Evolutionary conservation across 768 basidiomycete species (phyloP), one percentile per base, ranked within the genome.

Genomic region (Trametes meyenii): DNA sequence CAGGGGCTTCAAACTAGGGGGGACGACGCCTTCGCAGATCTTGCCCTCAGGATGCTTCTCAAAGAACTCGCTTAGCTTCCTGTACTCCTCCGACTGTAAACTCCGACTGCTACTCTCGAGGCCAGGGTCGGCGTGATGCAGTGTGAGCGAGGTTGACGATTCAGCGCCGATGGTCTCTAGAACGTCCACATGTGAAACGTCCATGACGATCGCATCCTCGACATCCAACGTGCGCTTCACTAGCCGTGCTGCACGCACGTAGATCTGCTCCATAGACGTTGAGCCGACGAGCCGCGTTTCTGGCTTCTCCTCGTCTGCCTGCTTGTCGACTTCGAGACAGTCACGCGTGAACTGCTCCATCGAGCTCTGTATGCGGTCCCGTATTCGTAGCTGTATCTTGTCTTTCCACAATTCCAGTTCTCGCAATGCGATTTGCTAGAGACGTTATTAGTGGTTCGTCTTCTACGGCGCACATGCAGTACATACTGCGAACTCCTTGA

Each of bases 281-380:
- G 67, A 63, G 10, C 62, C 64, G 36, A 70, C 66, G 10, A 68
- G 64, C 7, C 59, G 66, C 51, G 73, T 62, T 66, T 62, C 65
- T 69, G 71, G 53, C 72, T 75, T 62, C 53, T 79, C 75, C 50
- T 78, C 70, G 55, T 80, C 73, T 66, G 76, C 62, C 56, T 85
- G 83, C 39, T 81, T 83, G 72, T 96, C 94, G 65, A 95, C 90
- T 72, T 96, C 95, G 24, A 98, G 82, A 68, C 93, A 96, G 73
- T 98, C 95, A 21, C 96, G 85, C 53, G 92, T 96, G 71, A 98
- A 97, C 65, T 92, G 85, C 72, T 98, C 95, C 95, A 98, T 96
- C 85, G 96, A 96, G 61, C 79, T 92, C 69, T 98, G 96, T 33
- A 97, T 96, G 46, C 88, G 86, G 68, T 96, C 95, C 48, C 95